Percentiles rank a stretch among this genome's conserved stretches.
These are phyloP conservation scores for Aureobasidium zeae DNA, from an alignment of 2,329 filamentous ascomycete species.

Conservation along the genomic window DNA sequence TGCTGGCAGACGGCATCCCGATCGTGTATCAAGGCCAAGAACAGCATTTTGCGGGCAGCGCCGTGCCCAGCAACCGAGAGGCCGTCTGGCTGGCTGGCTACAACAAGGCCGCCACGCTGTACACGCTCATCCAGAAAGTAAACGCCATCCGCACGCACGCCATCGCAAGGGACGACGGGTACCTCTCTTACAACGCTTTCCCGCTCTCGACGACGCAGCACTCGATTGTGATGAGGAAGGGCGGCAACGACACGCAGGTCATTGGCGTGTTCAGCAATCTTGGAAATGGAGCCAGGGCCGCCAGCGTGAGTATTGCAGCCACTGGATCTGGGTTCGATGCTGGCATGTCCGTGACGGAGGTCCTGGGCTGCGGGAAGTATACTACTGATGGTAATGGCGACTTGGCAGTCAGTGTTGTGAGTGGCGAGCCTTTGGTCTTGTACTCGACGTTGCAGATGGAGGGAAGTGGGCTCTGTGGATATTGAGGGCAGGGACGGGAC, in stretches of 20 bases:
- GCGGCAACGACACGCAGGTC: constrained; percentile 31
- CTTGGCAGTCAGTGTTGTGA: constrained; percentile 35
- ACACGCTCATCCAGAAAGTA: constrained; percentile 31
- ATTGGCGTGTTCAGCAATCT: constrained; percentile 38
- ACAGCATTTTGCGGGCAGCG: constrained; percentile 31
- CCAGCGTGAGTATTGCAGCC: background rate
- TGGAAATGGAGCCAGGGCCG: too few species aligned
- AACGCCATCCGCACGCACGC: constrained; percentile 38
- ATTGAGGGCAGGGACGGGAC: constrained; percentile 50
- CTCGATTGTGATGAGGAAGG: constrained; percentile 39
- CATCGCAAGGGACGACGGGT: constrained; percentile 30
- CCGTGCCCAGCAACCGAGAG: constrained; percentile 29
- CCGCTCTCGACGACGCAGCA: constrained; percentile 37
- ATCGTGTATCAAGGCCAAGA: constrained; percentile 37
- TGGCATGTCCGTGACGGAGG: constrained; percentile 27
- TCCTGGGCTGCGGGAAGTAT: constrained; percentile 36
- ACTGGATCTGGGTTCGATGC: constrained; percentile 23
- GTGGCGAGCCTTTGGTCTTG: constrained; percentile 38
- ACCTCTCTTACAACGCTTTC: constrained; percentile 34
- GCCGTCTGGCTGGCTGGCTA: constrained; percentile 34
- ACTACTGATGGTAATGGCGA: constrained; percentile 37
- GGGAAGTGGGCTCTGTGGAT: constrained; percentile 39
- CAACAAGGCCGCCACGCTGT: constrained; percentile 33
- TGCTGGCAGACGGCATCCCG: constrained; percentile 36
- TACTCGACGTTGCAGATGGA: constrained; percentile 25